Evolutionary conservation across 2,329 filamentous ascomycete genomes (phyloP).

Genomic region (Emydomyces testavorans): DNA sequence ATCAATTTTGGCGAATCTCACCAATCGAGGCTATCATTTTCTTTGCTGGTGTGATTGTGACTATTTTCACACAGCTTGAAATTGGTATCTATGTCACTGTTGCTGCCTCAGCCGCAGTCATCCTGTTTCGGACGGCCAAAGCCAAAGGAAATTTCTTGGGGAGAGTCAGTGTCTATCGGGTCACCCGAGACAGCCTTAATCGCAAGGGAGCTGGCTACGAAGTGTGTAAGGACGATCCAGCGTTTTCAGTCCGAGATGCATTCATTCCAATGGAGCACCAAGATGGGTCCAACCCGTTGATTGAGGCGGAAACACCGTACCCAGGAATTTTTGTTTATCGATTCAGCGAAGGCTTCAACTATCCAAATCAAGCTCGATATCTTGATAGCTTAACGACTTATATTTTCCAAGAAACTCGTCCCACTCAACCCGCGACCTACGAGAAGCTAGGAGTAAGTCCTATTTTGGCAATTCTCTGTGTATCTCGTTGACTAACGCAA

Average conservation of each 20-base stretch:
- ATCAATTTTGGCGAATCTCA: conserved; percentile 53
- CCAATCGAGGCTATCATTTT: conserved; percentile 45
- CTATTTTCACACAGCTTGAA: conserved; percentile 42
- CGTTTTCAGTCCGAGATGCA: conserved; percentile 27
- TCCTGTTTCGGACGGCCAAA: conserved; percentile 39
- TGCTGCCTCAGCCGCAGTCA: conserved; percentile 32
- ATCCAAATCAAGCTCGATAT: conserved; percentile 44
- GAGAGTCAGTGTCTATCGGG: conserved; percentile 15
- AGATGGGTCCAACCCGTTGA: conserved; percentile 43
- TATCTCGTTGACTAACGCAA: background rate
- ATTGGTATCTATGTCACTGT: conserved; percentile 43
- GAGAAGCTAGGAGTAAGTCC: conserved; percentile 13
- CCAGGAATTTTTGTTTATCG: conserved; percentile 47
- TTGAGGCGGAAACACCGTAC: conserved; percentile 39
- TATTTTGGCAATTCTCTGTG: background rate
- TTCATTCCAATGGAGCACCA: conserved; percentile 41
- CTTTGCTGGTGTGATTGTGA: conserved; percentile 49
- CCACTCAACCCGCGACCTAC: conserved; percentile 32
- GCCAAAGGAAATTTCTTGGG: conserved; percentile 42
- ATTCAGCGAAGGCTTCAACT: conserved; percentile 47
- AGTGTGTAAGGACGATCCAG: conserved; percentile 13
- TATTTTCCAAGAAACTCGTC: conserved; percentile 38
- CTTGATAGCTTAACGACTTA: conserved; percentile 41
- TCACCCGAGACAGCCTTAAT: conserved; percentile 16
- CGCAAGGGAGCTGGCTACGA: conserved; percentile 16